Evolutionary conservation across 2,329 filamentous ascomycete species (phyloP).

Genomic region (Sporothrix protearum): DNA sequence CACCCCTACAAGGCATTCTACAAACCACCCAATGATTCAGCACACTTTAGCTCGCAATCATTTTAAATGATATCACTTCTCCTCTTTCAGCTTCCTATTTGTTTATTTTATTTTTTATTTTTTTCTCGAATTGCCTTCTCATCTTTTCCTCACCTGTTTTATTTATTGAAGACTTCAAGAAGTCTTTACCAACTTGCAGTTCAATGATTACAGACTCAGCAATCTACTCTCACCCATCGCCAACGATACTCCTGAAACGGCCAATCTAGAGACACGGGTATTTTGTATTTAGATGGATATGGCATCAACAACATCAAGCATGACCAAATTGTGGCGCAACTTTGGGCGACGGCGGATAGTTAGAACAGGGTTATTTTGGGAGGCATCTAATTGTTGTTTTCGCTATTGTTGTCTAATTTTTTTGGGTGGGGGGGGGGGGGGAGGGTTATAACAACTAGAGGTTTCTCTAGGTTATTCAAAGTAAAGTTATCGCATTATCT

Average conservation of each 20-base stretch:
- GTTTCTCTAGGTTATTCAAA: no score
- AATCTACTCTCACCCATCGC: neutral
- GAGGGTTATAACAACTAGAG: no score
- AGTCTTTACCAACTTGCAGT: no score
- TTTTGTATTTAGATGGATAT: neutral
- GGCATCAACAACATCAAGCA: neutral
- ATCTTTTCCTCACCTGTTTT: neutral
- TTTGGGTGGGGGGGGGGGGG: no score
- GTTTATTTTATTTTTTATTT: neutral
- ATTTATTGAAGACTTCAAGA: no score
- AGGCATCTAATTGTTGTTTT: neutral
- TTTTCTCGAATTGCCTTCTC: neutral
- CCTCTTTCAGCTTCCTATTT: neutral
- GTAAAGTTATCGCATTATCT: no score
- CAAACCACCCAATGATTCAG: slow-evolving; percentile 58
- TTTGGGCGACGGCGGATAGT: neutral
- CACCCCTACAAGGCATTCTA: slow-evolving; percentile 82
- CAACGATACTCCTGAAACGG: neutral
- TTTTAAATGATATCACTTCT: neutral
- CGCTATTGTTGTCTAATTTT: neutral
- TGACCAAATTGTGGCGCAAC: neutral
- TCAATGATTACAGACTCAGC: neutral
- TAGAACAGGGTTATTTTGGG: neutral
- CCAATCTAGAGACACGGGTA: neutral
- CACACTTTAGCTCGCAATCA: slow-evolving; percentile 18